Evolutionary conservation across 2,329 filamentous ascomycete genomes (phyloP), one percentile per base, ranked within the genome.

Genomic region (Diaporthe sp.): DNA sequence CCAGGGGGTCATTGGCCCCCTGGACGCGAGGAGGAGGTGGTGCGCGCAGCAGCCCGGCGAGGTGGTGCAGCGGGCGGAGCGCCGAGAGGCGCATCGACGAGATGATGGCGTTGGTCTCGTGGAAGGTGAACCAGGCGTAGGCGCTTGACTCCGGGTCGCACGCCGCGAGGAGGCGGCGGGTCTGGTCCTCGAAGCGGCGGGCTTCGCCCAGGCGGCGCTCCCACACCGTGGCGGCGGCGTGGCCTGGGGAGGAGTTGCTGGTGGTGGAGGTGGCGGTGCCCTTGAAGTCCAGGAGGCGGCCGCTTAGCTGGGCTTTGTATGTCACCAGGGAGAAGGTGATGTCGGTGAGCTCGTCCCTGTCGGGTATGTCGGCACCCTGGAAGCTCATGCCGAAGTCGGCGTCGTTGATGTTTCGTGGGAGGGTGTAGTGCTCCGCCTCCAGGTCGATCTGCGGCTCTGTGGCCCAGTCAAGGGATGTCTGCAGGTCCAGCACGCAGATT

Each of bases 71-170:
- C 15, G 51, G 51, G 51, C 51, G 51, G 12, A 79, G 61, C 61
- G 75, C 72, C 31, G 79, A 73, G 17, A 82, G 76, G 6, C 78
- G 77, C 51, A 77, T 76, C 3, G 75, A 74, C n/a, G 80, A 76
- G 25, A 80, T 67, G 13, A 80, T 42, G 20, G 76, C 79, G 10
- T 81, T 81, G 0, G 81, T 76, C 31, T 77, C 76, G 71, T 83
- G 80, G 57, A 79, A 81, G 10, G 79, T 78, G 51, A 81, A 81
- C 82, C 82, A 83, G 6, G 81, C 81, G 63, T 81, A 82, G 4
- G 73, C 22, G 28, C 77, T 80, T 25, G 80, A 68, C 12, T 81
- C 79, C 3, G 81, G 81, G 57, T 83, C 81, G 60, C 82, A 82
- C 53, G 78, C 78, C n/a, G 79, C 76, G 12, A 81, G 60, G n/a